Evolutionary conservation across 2,329 filamentous ascomycete genomes (phyloP).

Genomic region (Amauroascus niger): DNA sequence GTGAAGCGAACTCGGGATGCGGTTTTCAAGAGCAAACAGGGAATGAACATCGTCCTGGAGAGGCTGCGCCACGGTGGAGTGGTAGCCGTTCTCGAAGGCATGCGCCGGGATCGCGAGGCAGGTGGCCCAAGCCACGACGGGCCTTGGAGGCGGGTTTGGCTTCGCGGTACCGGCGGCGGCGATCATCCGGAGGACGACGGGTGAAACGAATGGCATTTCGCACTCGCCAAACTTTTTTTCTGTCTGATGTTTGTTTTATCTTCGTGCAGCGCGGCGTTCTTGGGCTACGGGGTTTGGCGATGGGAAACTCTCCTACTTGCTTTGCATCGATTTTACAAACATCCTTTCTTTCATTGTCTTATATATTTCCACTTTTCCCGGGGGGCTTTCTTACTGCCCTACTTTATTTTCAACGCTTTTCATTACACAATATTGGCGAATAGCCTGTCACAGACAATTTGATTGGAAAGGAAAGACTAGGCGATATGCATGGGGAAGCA

Average conservation of each 20-base stretch:
- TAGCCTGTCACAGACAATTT: background rate
- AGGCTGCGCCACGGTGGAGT: slow-evolving; percentile 55
- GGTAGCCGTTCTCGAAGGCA: slow-evolving; percentile 60
- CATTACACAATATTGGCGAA: background rate
- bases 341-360: slow-evolving; percentile 5
- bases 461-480: background rate
- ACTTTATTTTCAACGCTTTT: background rate
- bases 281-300: slow-evolving; percentile 10
- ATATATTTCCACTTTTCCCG: background rate
- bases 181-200: slow-evolving; percentile 12
- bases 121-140: slow-evolving; percentile 30
- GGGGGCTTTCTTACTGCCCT: background rate
- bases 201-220: background rate
- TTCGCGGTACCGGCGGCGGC: slow-evolving; percentile 24
- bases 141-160: slow-evolving; percentile 36
- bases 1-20: slow-evolving; percentile 51
- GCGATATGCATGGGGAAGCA: background rate
- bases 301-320: slow-evolving; percentile 15
- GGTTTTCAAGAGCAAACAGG: slow-evolving; percentile 53
- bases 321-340: background rate
- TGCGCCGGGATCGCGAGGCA: slow-evolving; percentile 51
- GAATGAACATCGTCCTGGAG: slow-evolving; percentile 58
- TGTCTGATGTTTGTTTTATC: background rate
- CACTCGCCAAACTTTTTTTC: too few species aligned
- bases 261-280: slow-evolving; percentile 14